These are phyloP conservation scores for Neonectria magnoliae DNA, from an alignment of 2,329 filamentous ascomycete species.

Conservation along the genomic window DNA sequence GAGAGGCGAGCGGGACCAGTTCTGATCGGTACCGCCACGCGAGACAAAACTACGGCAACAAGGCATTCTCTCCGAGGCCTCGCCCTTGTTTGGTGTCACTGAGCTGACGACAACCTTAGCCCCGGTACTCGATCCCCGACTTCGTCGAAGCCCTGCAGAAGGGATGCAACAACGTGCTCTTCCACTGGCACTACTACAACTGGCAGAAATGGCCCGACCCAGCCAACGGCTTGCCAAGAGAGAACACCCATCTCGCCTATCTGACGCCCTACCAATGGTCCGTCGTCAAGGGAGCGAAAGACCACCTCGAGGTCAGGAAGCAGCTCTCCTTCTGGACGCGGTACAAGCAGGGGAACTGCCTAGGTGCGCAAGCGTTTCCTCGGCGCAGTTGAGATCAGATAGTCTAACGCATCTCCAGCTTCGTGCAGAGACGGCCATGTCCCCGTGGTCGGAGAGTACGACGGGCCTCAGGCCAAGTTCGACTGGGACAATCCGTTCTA, in stretches of 20 bases:
- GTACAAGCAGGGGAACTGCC: slow-evolving; percentile 39
- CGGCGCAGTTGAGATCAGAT: too few species aligned
- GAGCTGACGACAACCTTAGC: slow-evolving; percentile 32
- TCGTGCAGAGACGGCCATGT: not conserved
- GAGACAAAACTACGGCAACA: slow-evolving; percentile 48
- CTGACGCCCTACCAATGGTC: slow-evolving; percentile 47
- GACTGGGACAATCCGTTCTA: slow-evolving; percentile 55
- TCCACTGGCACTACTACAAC: slow-evolving; percentile 63
- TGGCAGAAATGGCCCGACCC: slow-evolving; percentile 44
- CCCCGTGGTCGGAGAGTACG: slow-evolving; percentile 23
- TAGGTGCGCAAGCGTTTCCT: slow-evolving; percentile 20
- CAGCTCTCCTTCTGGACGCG: slow-evolving; percentile 42
- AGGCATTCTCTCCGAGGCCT: slow-evolving; percentile 15
- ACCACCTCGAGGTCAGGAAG: slow-evolving; percentile 31
- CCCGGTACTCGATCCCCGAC: slow-evolving; percentile 50
- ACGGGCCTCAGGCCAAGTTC: slow-evolving; percentile 38
- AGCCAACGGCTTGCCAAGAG: slow-evolving; percentile 23
- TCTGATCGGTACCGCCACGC: slow-evolving; percentile 56
- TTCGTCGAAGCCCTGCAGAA: slow-evolving; percentile 58
- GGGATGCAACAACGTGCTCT: slow-evolving; percentile 57
- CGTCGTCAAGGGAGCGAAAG: slow-evolving; percentile 46
- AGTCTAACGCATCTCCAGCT: not conserved
- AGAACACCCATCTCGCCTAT: slow-evolving; percentile 35
- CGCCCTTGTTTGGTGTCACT: not conserved
- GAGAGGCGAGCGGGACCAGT: slow-evolving; percentile 52